Evolutionary conservation across 257 asterid species (phyloP), one percentile per base, ranked within the genome.

Genomic region (Solanum stenotomum): DNA sequence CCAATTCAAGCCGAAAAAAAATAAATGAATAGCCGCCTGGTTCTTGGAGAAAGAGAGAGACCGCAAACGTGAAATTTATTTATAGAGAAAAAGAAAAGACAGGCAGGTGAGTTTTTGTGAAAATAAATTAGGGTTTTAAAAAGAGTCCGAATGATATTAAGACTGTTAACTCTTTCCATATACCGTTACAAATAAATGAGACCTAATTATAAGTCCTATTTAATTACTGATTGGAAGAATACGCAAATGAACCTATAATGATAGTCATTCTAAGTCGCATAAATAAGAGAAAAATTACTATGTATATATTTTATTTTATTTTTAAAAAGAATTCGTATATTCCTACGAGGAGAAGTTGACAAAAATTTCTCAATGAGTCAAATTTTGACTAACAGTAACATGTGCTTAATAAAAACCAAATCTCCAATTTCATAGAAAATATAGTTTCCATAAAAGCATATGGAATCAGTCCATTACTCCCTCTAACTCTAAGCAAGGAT

Each of bases 401-500:
- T 67, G 35, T 68, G 22, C 2, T 27, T 68, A 13, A 0, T 68
- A 27, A 14, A 68, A 27, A 14, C 10, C 35, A 68, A 68, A 68
- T 27, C 37, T 27, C 46, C 46, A 34, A 34, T 72, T 72, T 34
- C 81, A 10, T 34, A 16, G 78, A n/a, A 77, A 6, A 38, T 40
- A n/a, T 13, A 42, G 10, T 78, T 29, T 81, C 68, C 68, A 27
- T 22, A 46, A 18, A 46, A 46, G 67, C 40, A 85, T 65, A 33
- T 85, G 49, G 35, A 40, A 33, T 86, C 85, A 87, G 82, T 85
- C 63, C 8, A 52, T 23, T 40, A 90, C 34, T 27, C 79, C 85
- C 37, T 90, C 90, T 3, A 89, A 86, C 35, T 91, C 89, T 10
- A 89, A 87, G 86, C 87, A 31, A 33, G 87, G 83, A 82, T 89